Percentiles rank a stretch among this genome's conserved stretches.
Conservation (phyloP, 768 basidiomycete genomes). For the Lactarius hatsudake region DNA sequence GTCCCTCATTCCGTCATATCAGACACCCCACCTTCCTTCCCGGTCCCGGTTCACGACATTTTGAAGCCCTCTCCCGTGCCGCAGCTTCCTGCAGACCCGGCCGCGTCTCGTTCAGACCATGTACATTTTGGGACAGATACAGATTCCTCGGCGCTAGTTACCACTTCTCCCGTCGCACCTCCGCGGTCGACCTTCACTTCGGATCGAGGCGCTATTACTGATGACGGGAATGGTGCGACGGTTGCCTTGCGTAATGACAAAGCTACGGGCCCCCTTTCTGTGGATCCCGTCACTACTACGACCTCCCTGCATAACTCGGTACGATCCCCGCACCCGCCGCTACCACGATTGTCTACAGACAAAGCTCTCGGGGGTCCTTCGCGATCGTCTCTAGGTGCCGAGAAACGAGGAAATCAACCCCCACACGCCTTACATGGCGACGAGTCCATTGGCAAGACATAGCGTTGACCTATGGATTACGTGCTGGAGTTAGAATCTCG, state of each 20-base stretch:
- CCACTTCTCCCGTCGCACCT: not conserved
- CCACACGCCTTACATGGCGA: not conserved
- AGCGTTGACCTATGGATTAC: too few species aligned
- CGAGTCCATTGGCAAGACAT: too few species aligned
- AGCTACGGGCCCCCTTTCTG: not conserved
- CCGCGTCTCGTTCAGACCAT: too few species aligned
- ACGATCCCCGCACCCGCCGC: not conserved
- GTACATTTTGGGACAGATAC: too few species aligned
- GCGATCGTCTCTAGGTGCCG: not conserved
- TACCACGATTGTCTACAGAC: not conserved
- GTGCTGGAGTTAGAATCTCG: too few species aligned
- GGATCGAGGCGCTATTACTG: not conserved
- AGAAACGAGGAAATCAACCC: not conserved
- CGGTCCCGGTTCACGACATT: too few species aligned
- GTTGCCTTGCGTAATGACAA: not conserved
- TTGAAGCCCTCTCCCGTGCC: too few species aligned
- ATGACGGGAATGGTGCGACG: not conserved
- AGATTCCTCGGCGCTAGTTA: too few species aligned
- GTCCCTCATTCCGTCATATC: too few species aligned
- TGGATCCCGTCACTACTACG: not conserved
- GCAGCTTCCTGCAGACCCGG: too few species aligned
- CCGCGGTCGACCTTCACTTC: too few species aligned
- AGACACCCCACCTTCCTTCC: too few species aligned
- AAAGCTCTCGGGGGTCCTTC: not conserved
- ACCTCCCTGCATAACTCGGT: not conserved